Percentiles rank a stretch among this genome's conserved stretches.
phyloP scores from a whole-genome alignment of 139 green algal species.

The Tetraselmis striata region DNA sequence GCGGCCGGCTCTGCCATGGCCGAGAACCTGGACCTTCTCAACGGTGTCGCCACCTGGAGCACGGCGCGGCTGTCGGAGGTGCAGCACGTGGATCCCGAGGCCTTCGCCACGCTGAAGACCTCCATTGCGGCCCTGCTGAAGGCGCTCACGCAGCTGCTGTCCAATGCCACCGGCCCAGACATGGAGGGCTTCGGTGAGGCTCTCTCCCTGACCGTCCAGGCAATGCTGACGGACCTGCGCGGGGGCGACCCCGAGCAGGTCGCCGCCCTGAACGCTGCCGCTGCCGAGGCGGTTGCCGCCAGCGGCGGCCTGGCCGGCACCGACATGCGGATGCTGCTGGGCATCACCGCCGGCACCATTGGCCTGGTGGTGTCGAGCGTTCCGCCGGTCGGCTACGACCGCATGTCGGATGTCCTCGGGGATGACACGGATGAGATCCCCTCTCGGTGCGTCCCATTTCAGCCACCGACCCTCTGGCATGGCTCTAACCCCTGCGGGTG shows the following conservation, averaged over 20 bases:
- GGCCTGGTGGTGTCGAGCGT: neutral
- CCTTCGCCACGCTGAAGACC: neutral
- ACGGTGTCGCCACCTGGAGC: neutral
- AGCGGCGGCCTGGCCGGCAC: neutral
- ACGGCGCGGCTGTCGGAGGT: neutral
- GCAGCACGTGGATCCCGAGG: neutral
- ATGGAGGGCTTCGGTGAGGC: neutral
- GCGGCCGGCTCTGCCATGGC: neutral
- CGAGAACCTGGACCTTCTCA: neutral
- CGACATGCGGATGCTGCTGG: neutral
- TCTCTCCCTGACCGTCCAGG: neutral
- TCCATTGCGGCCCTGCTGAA: neutral
- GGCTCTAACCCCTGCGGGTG: too few species aligned
- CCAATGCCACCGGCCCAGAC: neutral
- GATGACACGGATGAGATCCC: neutral
- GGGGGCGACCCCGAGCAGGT: neutral
- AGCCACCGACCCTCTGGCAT: neutral
- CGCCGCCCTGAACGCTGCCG: neutral
- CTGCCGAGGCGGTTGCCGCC: neutral
- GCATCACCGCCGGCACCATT: neutral
- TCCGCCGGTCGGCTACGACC: neutral
- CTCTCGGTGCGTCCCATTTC: neutral
- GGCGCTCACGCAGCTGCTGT: neutral
- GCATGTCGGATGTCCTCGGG: neutral
- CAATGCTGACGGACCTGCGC: neutral